phyloP scores from a whole-genome alignment of 2,329 filamentous ascomycete genomes.

The Trichoderma hamatum region DNA sequence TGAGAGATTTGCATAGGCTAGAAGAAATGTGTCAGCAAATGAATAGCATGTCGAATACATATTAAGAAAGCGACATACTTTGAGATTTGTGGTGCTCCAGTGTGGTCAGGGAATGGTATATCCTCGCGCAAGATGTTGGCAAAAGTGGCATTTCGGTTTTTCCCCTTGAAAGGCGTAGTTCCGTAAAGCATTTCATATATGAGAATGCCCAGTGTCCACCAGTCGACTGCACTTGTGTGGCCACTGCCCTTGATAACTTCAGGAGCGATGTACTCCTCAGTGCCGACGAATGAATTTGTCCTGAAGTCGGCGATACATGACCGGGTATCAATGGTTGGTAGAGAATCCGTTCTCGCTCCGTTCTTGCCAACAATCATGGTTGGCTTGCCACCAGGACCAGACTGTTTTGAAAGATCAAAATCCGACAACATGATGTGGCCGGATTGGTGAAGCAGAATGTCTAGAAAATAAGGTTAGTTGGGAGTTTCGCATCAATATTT shows the following conservation, averaged over 20 bases:
- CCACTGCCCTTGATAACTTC: conserved; percentile 99
- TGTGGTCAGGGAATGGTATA: conserved; percentile 91
- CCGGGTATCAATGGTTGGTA: conserved; percentile 97
- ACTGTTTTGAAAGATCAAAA: conserved; percentile 98
- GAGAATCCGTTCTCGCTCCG: conserved; percentile 79
- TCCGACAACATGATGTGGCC: conserved; percentile 99
- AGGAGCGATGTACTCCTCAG: conserved; percentile 97
- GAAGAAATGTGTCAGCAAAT: conserved; percentile 13
- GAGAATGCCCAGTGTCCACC: conserved; percentile 97
- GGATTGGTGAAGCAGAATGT: conserved; percentile 97
- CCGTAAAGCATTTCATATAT: conserved; percentile 99
- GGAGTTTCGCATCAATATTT: background rate
- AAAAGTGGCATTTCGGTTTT: conserved; percentile 97
- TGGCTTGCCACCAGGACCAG: conserved; percentile 89
- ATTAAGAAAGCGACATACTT: conserved; percentile 66
- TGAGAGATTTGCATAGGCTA: conserved; percentile 93
- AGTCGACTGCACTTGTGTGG: conserved; percentile 97
- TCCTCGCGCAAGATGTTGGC: conserved; percentile 96
- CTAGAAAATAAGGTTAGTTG: conserved; percentile 48
- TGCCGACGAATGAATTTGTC: conserved; percentile 97
- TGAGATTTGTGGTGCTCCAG: conserved; percentile 80
- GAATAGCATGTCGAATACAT: background rate
- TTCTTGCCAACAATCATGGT: conserved; percentile 96
- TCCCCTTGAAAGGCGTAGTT: conserved; percentile 98
- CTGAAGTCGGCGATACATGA: conserved; percentile 98